Percentiles rank a stretch among this genome's conserved stretches.
Evolutionary conservation across 2,329 filamentous ascomycete genomes (phyloP).

Genomic region (Microdochium trichocladiopsis): DNA sequence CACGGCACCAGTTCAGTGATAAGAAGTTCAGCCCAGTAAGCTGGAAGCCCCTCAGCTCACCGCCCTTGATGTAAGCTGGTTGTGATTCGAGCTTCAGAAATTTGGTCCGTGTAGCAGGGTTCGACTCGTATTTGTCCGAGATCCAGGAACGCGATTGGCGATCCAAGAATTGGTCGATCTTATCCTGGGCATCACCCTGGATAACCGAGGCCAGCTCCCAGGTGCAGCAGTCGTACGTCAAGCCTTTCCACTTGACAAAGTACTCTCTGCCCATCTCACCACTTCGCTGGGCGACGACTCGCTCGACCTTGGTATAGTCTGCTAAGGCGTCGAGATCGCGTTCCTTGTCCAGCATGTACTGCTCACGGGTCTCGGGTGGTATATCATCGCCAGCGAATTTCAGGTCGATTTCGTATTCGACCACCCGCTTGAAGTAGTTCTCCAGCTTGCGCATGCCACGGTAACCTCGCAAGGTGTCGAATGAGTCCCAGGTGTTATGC

Average conservation of each 20-base stretch:
- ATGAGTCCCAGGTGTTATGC: constrained; percentile 91
- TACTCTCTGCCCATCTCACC: constrained; percentile 81
- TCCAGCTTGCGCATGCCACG: constrained; percentile 85
- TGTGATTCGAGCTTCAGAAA: constrained; percentile 72
- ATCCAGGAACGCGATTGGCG: constrained; percentile 73
- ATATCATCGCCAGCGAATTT: constrained; percentile 67
- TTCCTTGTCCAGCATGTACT: constrained; percentile 93
- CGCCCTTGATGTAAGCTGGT: constrained; percentile 76
- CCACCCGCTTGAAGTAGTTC: constrained; percentile 84
- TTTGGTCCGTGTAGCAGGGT: constrained; percentile 64
- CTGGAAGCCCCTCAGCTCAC: constrained; percentile 87
- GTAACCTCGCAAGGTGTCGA: constrained; percentile 65
- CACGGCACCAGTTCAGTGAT: constrained; percentile 89
- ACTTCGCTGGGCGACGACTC: constrained; percentile 78
- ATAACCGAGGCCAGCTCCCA: constrained; percentile 80
- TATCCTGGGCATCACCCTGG: constrained; percentile 71
- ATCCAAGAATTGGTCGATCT: constrained; percentile 88
- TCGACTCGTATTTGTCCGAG: constrained; percentile 74
- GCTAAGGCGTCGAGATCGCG: constrained; percentile 80
- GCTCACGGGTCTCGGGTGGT: constrained; percentile 79
- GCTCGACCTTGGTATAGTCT: constrained; percentile 87
- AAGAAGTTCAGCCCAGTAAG: constrained; percentile 91
- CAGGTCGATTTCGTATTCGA: constrained; percentile 74
- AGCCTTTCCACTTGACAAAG: constrained; percentile 92
- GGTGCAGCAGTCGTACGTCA: constrained; percentile 89